A percentile compares a stretch with the other conserved stretches of the same genome.
Evolutionary conservation across 768 basidiomycete species (phyloP).

Genomic region (Gautieria morchelliformis): DNA sequence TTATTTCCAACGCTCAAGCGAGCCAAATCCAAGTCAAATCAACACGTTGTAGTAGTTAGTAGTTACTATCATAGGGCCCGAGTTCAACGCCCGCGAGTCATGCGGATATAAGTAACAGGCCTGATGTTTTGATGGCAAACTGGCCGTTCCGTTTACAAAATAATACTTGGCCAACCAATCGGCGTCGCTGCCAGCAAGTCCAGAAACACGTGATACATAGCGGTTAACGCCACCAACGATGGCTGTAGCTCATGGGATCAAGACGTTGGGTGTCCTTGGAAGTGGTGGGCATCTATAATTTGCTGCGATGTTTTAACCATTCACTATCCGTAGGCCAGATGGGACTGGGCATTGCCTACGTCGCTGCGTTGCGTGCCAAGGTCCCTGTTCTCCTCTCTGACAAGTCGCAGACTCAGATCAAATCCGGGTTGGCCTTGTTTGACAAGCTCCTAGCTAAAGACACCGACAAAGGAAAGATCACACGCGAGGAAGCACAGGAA

Average conservation of each 20-base stretch:
- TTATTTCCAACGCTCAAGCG: too few species aligned
- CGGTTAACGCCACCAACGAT: constrained; percentile 20
- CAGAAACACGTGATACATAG: too few species aligned
- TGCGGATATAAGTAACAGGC: too few species aligned
- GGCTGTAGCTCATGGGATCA: constrained; percentile 63
- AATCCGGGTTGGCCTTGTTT: constrained; percentile 61
- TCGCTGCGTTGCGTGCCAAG: constrained; percentile 76
- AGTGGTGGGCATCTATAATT: not conserved
- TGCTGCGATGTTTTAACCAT: not conserved
- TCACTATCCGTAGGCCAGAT: constrained; percentile 24
- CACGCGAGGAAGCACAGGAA: constrained; percentile 59
- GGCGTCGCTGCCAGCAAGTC: too few species aligned
- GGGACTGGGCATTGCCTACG: constrained; percentile 87
- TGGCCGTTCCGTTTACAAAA: too few species aligned
- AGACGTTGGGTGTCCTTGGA: constrained; percentile 58
- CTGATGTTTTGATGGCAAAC: too few species aligned
- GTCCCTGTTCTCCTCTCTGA: constrained; percentile 85
- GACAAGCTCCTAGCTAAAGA: constrained; percentile 87
- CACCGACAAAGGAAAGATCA: constrained; percentile 70
- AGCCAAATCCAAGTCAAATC: too few species aligned
- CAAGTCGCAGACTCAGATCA: constrained; percentile 61
- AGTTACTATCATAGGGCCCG: too few species aligned
- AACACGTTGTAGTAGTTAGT: too few species aligned
- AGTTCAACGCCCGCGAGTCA: too few species aligned
- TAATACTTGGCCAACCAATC: too few species aligned